A percentile compares a stretch with the other conserved stretches of the same genome.
These are phyloP conservation scores for Plantago lanceolata DNA, from an alignment of 305 asterid species.

Conservation along the genomic window DNA sequence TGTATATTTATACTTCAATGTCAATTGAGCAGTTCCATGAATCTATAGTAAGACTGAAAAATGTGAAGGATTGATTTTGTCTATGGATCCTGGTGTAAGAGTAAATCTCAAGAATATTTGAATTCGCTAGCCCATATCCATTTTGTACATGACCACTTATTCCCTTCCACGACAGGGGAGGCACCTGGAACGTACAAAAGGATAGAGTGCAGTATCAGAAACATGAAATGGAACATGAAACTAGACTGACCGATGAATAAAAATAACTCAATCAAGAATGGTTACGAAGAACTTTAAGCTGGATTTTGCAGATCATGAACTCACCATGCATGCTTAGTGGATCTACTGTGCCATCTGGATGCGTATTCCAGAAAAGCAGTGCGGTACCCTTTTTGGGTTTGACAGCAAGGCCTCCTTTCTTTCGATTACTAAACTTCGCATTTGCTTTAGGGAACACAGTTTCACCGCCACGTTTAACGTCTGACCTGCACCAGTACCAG, in stretches of 20 bases:
- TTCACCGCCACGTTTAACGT: constrained; percentile 96
- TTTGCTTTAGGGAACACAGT: constrained; percentile 83
- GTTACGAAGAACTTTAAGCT: background rate
- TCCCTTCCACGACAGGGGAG: constrained; percentile 80
- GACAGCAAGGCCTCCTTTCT: constrained; percentile 72
- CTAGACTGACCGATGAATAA: too few relatives aligned
- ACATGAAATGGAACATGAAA: too few relatives aligned
- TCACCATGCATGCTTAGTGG: constrained; percentile 87
- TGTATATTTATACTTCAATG: too few relatives aligned
- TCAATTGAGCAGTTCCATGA: too few relatives aligned
- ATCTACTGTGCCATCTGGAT: constrained; percentile 73
- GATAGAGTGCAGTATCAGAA: too few relatives aligned
- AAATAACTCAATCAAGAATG: too few relatives aligned
- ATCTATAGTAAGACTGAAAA: too few relatives aligned
- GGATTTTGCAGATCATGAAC: constrained; percentile 23
- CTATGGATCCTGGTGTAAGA: too few relatives aligned
- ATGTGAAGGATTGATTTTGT: too few relatives aligned
- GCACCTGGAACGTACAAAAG: constrained; percentile 41
- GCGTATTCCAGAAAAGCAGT: constrained; percentile 94
- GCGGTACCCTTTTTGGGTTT: constrained; percentile 94
- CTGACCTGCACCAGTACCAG: constrained; percentile 52
- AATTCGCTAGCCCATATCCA: constrained; percentile 83
- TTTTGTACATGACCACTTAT: constrained; percentile 94
- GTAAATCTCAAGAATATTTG: constrained; percentile 23
- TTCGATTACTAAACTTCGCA: constrained; percentile 74